Conservation (phyloP, 2,329 filamentous ascomycete genomes). For the Daldinia eschscholtzii region DNA sequence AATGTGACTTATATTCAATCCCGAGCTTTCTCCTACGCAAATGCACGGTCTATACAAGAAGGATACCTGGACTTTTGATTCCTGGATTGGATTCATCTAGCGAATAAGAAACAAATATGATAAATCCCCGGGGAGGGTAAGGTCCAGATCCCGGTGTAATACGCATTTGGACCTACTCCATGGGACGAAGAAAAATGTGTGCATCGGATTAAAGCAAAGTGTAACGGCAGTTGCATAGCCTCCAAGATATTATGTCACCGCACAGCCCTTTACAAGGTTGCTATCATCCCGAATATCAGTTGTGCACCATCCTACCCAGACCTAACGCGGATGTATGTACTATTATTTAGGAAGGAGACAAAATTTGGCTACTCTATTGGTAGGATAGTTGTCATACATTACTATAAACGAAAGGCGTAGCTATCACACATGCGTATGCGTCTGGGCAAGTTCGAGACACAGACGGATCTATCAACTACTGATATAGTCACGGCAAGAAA, state of each 20-base stretch:
- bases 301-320: slow-evolving; percentile 17
- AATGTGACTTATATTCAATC: slow-evolving; percentile 10
- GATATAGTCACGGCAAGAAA: not conserved
- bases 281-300: slow-evolving; percentile 23
- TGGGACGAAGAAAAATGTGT: not conserved
- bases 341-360: not conserved
- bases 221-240: slow-evolving; percentile 36
- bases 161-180: slow-evolving; percentile 20
- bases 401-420: not conserved
- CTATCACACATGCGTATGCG: not conserved
- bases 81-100: not conserved
- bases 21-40: slow-evolving; percentile 35
- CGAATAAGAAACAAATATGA: slow-evolving; percentile 6
- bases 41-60: slow-evolving; percentile 13
- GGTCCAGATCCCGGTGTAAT: slow-evolving; percentile 10
- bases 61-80: not conserved
- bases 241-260: slow-evolving; percentile 35
- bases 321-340: not conserved
- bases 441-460: slow-evolving; percentile 13
- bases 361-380: not conserved
- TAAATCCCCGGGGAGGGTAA: slow-evolving; percentile 14
- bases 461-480: slow-evolving; percentile 13
- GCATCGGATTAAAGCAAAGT: slow-evolving; percentile 7
- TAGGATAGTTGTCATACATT: not conserved
- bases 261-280: slow-evolving; percentile 18